Percentiles rank a stretch among this genome's conserved stretches.
These are phyloP conservation scores for Cordyceps pruinosa DNA, from an alignment of 2,329 filamentous ascomycete genomes.

Conservation along the genomic window DNA sequence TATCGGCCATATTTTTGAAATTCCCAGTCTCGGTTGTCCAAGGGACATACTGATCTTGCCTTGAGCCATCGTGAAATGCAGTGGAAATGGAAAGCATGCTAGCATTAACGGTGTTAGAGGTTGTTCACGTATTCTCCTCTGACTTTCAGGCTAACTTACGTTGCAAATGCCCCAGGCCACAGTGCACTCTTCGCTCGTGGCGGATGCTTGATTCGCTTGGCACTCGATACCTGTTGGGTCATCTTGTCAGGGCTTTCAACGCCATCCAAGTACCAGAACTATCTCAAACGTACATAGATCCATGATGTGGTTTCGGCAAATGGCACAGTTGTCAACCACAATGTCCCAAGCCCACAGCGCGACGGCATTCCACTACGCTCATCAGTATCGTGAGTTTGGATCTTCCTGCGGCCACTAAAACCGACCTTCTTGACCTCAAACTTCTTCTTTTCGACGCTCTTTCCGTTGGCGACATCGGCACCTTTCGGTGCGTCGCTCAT, in stretches of 20 bases:
- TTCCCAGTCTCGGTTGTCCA: conserved; percentile 98
- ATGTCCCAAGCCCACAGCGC: conserved; percentile 99
- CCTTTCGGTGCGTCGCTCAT: conserved; percentile 78
- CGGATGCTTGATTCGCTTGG: conserved; percentile 95
- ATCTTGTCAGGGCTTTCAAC: conserved; percentile 12
- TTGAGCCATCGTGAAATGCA: conserved; percentile 99
- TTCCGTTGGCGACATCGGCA: conserved; percentile 40
- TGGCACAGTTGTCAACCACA: conserved; percentile 98
- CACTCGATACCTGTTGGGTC: conserved; percentile 76
- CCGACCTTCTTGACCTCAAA: conserved; percentile 97
- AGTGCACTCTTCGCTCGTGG: conserved; percentile 95
- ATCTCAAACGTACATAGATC: conserved; percentile 67
- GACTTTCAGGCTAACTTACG: conserved; percentile 48
- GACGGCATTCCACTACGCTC: conserved; percentile 85
- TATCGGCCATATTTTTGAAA: conserved; percentile 94
- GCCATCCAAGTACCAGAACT: neutral
- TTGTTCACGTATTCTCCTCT: neutral
- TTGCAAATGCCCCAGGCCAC: conserved; percentile 99
- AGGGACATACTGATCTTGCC: conserved; percentile 94
- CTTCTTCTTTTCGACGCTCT: conserved; percentile 71
- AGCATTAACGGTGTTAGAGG: conserved; percentile 17
- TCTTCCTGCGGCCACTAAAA: neutral
- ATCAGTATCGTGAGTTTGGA: conserved; percentile 13
- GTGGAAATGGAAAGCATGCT: conserved; percentile 99
- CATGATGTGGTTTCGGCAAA: conserved; percentile 99